Evolutionary conservation across 108 stramenopile genomes (phyloP).

Genomic region (Skeletonema tropicum): DNA sequence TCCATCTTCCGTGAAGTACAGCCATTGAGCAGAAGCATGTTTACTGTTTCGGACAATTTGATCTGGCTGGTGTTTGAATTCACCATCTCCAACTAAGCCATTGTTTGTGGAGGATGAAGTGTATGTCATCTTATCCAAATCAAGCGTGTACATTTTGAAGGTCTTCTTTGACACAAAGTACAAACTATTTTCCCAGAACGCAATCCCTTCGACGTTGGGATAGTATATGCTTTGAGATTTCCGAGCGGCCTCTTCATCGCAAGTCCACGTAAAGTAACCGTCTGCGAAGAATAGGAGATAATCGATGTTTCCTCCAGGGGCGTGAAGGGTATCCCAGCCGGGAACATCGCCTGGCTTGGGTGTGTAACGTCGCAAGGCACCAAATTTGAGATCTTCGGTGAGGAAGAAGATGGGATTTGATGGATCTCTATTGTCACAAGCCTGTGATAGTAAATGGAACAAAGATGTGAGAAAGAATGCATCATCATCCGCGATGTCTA

Average conservation of each 20-base stretch:
- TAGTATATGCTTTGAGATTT: conserved; percentile 39
- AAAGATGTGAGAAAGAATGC: neutral
- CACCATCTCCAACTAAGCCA: conserved; percentile 24
- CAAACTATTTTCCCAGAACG: conserved; percentile 21
- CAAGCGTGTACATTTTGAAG: conserved; percentile 34
- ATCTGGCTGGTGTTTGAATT: conserved; percentile 54
- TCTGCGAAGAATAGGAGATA: conserved; percentile 35
- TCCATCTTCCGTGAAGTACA: conserved; percentile 77
- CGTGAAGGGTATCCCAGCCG: conserved; percentile 42
- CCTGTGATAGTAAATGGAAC: conserved; percentile 6
- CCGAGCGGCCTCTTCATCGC: conserved; percentile 25
- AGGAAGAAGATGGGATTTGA: conserved; percentile 43
- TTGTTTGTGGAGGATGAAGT: conserved; percentile 13
- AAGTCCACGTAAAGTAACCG: conserved; percentile 38
- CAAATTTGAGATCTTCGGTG: conserved; percentile 34
- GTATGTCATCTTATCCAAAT: conserved; percentile 43
- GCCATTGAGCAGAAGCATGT: conserved; percentile 19
- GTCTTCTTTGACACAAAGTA: conserved; percentile 57
- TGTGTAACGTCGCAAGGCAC: conserved; percentile 42
- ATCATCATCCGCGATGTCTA: neutral
- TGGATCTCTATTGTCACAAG: conserved; percentile 44
- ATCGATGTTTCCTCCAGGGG: conserved; percentile 28
- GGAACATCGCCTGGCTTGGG: conserved; percentile 27
- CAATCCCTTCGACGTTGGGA: conserved; percentile 55
- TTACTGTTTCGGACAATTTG: conserved; percentile 45